Base-by-base conservation (phyloP, 2,329 filamentous ascomycete genomes). In the Nemania abortiva region DNA sequence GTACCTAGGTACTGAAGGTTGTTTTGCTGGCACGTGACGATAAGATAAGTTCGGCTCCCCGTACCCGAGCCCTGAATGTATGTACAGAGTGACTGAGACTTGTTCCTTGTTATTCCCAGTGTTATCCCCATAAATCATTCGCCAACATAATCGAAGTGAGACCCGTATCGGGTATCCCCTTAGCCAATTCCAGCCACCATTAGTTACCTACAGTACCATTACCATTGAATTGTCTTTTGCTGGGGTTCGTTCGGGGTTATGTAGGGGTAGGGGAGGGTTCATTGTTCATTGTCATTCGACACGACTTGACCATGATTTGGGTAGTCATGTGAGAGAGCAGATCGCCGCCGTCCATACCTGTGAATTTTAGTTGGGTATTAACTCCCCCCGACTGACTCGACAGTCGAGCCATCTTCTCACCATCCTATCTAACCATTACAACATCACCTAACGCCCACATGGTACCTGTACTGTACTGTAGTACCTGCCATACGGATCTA, bases 241-340 rank as follows among this genome's bases (percentile, higher is more conserved):
- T 52, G 31, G 31, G 24, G 52, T 42, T 24, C 58, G 58, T 42
- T 37, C 58, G 58, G 47, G 31, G 34, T 20, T 24, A 11, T 29
- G 15, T 34, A 37, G 34, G n/a, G 24, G 42, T 7, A 15, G 10
- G 9, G 27, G 7, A 11, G 20, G 34, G 34, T 18, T 20, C 54
- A 39, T 29, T 37, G 34, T 18, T 20, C 54, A 39, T 29, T 37
- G 27, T 60, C 57, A 53, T 63, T 63, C 39, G 52, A 63, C 29
- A 31, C 4, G 11, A 63, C 50, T 31, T 22, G 34, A 34, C 50
- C n/a, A 29, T 56, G 27, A 63, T 55, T 63, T n/a, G 11, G 7
- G 6, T 37, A 53, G 55, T 65, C 62, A 65, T 65, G 54, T 58
- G 62, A 65, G 47, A 58, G 18, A 58, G 18, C 22, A 58, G n/a